Conservation (phyloP, 1,139 yeast genomes). For the Blastobotrys aristatus region DNA sequence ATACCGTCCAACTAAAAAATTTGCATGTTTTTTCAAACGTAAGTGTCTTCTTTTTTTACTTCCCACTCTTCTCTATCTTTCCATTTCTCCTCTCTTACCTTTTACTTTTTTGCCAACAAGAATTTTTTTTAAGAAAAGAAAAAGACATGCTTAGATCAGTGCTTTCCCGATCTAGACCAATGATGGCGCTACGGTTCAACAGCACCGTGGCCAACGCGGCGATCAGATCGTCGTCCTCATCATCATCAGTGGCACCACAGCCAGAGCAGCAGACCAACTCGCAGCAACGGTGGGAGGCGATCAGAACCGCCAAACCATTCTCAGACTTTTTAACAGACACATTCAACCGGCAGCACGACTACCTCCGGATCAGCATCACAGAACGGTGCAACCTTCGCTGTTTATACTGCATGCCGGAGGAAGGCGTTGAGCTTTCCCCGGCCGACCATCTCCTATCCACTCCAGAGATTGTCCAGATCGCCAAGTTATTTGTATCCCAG, state of each 20-base stretch:
- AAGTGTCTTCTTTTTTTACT: background rate
- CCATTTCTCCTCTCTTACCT: background rate
- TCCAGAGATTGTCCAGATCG: slow-evolving; percentile 41
- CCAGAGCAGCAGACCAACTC: background rate
- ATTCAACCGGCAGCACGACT: slow-evolving; percentile 43
- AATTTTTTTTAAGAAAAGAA: background rate
- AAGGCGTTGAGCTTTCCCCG: slow-evolving; percentile 45
- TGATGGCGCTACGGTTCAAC: background rate
- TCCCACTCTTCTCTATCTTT: background rate
- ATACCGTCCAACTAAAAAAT: too few relatives aligned
- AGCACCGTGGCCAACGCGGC: background rate
- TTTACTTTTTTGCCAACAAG: too few relatives aligned
- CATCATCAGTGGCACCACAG: background rate
- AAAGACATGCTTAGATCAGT: background rate
- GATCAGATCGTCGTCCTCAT: background rate
- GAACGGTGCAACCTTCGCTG: slow-evolving; percentile 49
- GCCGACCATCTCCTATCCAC: slow-evolving; percentile 37
- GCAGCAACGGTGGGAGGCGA: slow-evolving; percentile 20
- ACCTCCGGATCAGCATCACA: slow-evolving; percentile 45
- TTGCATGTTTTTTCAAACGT: background rate
- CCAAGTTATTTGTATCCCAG: slow-evolving; percentile 40
- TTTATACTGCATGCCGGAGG: slow-evolving; percentile 52
- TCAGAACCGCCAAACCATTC: slow-evolving; percentile 33
- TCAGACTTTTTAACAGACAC: slow-evolving; percentile 43
- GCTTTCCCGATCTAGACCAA: background rate